phyloP scores from a whole-genome alignment of 2,329 filamentous ascomycete genomes.

The Aspergillus persii region DNA sequence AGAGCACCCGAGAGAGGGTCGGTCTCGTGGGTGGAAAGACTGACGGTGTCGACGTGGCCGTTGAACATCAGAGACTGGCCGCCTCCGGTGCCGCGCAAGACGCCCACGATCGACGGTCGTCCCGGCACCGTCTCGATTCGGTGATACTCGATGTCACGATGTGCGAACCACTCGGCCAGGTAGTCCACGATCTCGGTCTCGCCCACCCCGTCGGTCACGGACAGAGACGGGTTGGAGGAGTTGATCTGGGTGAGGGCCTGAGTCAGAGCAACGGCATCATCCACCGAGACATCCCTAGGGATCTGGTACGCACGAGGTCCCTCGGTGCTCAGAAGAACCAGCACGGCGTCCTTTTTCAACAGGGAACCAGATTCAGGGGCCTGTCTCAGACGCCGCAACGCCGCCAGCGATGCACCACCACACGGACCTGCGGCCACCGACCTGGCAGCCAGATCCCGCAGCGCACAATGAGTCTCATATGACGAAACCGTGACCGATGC shows the following conservation, averaged over 20 bases:
- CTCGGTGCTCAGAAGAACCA: constrained; percentile 68
- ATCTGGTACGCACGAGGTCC: constrained; percentile 54
- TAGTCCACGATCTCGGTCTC: constrained; percentile 50
- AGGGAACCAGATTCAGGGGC: constrained; percentile 30
- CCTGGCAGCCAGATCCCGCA: constrained; percentile 51
- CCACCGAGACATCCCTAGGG: constrained; percentile 43
- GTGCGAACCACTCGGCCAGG: constrained; percentile 50
- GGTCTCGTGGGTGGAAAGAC: constrained; percentile 46
- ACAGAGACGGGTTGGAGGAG: constrained; percentile 49
- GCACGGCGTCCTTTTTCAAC: constrained; percentile 50
- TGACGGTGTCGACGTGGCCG: constrained; percentile 55
- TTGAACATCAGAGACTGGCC: constrained; percentile 54
- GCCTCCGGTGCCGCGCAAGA: constrained; percentile 47
- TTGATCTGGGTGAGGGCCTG: constrained; percentile 50
- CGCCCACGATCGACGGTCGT: constrained; percentile 52
- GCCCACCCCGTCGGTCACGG: constrained; percentile 44
- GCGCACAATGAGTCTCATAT: constrained; percentile 59
- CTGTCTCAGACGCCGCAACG: constrained; percentile 50
- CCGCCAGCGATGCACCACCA: constrained; percentile 57
- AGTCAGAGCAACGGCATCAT: constrained; percentile 46
- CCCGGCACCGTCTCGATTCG: constrained; percentile 49
- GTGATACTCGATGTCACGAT: constrained; percentile 52
- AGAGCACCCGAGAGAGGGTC: constrained; percentile 47
- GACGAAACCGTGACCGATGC: constrained; percentile 61
- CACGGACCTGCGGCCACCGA: constrained; percentile 60